Evolutionary conservation across 352 stramenopile species (phyloP).

Genomic region (Globisporangium apiculatum): DNA sequence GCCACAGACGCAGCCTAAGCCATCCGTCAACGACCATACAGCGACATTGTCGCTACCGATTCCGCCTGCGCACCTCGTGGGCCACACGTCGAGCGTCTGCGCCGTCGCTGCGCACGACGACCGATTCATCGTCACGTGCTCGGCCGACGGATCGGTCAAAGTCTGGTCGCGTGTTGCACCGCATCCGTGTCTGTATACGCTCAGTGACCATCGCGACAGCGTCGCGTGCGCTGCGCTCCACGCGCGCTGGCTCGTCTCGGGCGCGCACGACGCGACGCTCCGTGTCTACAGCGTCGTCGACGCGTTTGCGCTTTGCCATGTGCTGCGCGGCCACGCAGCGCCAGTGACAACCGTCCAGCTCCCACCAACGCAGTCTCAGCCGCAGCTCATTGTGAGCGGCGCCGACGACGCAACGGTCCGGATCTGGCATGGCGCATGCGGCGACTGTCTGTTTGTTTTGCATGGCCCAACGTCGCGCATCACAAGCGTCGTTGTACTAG

Average conservation of each 20-base stretch:
- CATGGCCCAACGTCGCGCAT: constrained; percentile 36
- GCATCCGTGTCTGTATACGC: constrained; percentile 40
- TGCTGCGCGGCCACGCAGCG: constrained; percentile 38
- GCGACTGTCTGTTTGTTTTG: constrained; percentile 33
- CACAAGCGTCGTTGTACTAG: constrained; percentile 32
- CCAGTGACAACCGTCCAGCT: constrained; percentile 55
- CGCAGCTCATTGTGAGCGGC: constrained; percentile 36
- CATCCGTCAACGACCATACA: background rate
- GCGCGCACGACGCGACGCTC: constrained; percentile 57
- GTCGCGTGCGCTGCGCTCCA: constrained; percentile 51
- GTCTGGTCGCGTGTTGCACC: constrained; percentile 53
- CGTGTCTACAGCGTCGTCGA: constrained; percentile 37
- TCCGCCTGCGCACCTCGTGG: constrained; percentile 39
- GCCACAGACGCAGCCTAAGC: background rate
- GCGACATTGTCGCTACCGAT: constrained; percentile 1
- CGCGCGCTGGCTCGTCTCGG: constrained; percentile 53
- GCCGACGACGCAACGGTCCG: constrained; percentile 58
- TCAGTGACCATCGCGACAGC: constrained; percentile 58
- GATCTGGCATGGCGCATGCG: constrained; percentile 42
- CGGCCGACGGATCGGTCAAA: constrained; percentile 63
- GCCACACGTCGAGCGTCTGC: constrained; percentile 56
- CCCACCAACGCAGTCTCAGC: constrained; percentile 11
- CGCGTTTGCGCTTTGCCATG: constrained; percentile 32
- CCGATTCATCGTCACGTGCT: constrained; percentile 55
- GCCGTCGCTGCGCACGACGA: constrained; percentile 42